Base-by-base conservation (phyloP, 2,329 filamentous ascomycete genomes). In the Clarireedia paspali region DNA sequence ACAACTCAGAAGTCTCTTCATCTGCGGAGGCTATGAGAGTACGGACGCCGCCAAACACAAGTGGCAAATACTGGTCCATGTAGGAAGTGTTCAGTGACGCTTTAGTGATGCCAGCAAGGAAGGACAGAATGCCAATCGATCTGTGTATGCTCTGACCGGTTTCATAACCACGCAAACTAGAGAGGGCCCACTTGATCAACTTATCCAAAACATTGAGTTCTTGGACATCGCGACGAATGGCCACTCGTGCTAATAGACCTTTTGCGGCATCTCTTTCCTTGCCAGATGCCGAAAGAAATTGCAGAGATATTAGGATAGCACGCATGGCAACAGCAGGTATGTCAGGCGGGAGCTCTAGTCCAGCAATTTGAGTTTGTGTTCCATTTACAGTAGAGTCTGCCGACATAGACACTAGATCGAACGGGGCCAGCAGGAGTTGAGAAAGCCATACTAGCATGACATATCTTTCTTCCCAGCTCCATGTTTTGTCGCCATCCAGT, bases 181-280 rank as follows among this genome's bases (percentile, higher is more conserved):
- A 74, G 39, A 94, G 71, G 1, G 87, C 82, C 88, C 89, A 95
- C 34, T 79, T 69, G 2, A 90, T 78, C 9, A 96, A 74, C 2
- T 79, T 76, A 47, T 82, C 72, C 36, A 94, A 75, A 3, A 97
- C 74, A 0, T 86, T 84, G 9, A 91, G 73, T 50, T 81, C 75
- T 70, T 92, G 88, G 89, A 97, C 96, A 69, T 99, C 94, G 47
- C 82, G 83, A 15, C 94, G 82, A 68, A 91, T 83, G n/a, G 85
- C 82, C 47, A 96, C 76, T 47, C 91, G 82, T 17, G 95, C 88
- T 6, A 99, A 76, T 24, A 97, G 76, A 2, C 82, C 78, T 57
- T 87, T 90, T n/a, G 94, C 91, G 9, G 91, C 90, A 70, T 94
- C 89, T 56, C 89, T 83, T 68, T 96, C 92, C 65, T 95, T 96